A percentile compares a stretch with the other conserved stretches of the same genome.
Evolutionary conservation across 2,329 filamentous ascomycete species (phyloP).

Genomic region (Teratosphaeria pseudoeucalypti): DNA sequence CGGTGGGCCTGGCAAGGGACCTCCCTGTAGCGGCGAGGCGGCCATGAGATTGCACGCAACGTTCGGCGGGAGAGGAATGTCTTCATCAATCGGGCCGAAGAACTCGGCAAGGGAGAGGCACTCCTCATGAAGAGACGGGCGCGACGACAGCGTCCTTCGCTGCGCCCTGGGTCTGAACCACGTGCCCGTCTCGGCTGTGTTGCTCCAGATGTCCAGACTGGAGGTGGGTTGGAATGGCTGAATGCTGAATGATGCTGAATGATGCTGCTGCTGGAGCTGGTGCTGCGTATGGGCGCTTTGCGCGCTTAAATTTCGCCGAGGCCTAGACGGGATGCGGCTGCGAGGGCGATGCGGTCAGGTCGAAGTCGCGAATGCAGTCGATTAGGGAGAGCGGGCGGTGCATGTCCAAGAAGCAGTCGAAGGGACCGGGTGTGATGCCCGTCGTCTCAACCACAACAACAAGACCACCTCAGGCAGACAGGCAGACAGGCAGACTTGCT

Average conservation of each 20-base stretch:
- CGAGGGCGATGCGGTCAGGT: neutral
- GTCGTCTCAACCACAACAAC: neutral
- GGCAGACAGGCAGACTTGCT: neutral
- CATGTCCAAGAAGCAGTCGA: neutral
- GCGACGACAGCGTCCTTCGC: neutral
- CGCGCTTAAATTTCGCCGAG: slow-evolving; percentile 4
- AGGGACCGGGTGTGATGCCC: neutral
- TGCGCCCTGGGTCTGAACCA: neutral
- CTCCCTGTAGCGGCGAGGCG: slow-evolving; percentile 9
- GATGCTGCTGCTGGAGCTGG: neutral
- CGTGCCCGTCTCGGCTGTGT: neutral
- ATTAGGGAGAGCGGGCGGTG: neutral
- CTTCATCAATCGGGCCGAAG: slow-evolving; percentile 4
- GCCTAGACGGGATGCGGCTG: neutral
- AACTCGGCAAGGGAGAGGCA: neutral
- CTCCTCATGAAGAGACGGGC: neutral
- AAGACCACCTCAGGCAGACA: neutral
- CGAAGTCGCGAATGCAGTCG: neutral
- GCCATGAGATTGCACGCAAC: slow-evolving; percentile 13
- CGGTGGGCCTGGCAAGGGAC: slow-evolving; percentile 7
- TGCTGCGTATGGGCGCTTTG: neutral
- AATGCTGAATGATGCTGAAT: too few species aligned
- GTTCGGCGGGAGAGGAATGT: slow-evolving; percentile 4
- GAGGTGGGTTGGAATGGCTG: neutral
- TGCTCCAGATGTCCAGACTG: neutral